Evolutionary conservation across 75 land plant genomes (phyloP).

Genomic region (Cupressus sempervirens): DNA sequence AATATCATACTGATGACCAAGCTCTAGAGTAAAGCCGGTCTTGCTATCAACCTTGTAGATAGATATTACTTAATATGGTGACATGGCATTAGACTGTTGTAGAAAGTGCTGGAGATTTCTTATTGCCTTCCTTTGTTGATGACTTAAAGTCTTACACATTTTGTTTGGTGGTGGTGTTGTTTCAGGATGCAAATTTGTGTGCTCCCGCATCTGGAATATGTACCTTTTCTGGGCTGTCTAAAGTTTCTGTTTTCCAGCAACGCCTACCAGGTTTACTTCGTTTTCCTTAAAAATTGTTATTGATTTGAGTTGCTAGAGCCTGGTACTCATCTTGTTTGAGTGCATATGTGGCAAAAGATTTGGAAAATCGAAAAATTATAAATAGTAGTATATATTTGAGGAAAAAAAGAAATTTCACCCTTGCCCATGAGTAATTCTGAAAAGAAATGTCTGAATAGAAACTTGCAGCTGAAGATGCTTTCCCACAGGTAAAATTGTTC

Average conservation of each 20-base stretch:
- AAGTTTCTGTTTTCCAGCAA: neutral
- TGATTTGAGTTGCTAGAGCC: neutral
- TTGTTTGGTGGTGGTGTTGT: constrained; percentile 2
- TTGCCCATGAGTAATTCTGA: neutral
- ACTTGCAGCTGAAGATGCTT: neutral
- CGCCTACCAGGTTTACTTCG: neutral
- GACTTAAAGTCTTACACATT: neutral
- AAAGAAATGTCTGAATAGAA: neutral
- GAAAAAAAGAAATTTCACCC: neutral
- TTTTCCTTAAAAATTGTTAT: neutral
- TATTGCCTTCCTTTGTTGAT: neutral
- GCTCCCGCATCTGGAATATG: neutral
- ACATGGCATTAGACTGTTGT: neutral
- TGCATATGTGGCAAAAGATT: neutral
- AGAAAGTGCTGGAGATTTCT: neutral
- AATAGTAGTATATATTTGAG: neutral
- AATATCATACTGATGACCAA: neutral
- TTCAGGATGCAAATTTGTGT: neutral
- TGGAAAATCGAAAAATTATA: neutral
- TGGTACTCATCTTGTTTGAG: neutral
- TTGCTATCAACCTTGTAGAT: neutral
- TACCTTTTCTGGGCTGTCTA: neutral
- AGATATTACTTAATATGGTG: neutral
- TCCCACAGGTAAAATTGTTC: neutral
- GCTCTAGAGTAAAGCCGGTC: neutral